Base-by-base conservation (phyloP, 78 protist genomes). In the Dictyostelium purpureum region DNA sequence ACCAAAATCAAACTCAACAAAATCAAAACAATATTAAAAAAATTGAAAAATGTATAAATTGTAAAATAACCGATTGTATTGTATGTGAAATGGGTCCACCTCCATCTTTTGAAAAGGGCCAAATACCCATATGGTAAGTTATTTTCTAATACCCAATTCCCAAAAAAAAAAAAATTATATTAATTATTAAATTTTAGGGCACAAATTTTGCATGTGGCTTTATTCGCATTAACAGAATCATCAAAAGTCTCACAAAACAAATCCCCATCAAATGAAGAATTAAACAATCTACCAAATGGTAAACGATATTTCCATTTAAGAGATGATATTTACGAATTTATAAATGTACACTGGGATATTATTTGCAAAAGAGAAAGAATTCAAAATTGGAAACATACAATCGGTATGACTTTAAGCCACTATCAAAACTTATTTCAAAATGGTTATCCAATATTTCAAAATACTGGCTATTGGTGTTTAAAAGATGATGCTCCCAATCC, bases 381-480 rank as follows among this genome's bases (percentile, higher is more conserved):
- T 35, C 79, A 40, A 71, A 57, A 85, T 47, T 85, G 91, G 91
- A 85, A 85, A 59, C 91, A 85, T 73, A 85, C 91, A 6, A 85
- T 85, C 59, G 91, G 91, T 85, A 85, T 85, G 91, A 85, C 91
- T 5, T n/a, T 85, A 45, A 43, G 66, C 0, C 91, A 85, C 43
- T 85, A 85, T 59, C 79, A 73, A 31, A 45, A 19, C 5, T 37
- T 85, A 26, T 85, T 85, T 38, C 38, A 59, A 59, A 85, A 73
- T 85, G 91, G 91, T 18, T 85, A 85, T 59, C 69, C 61, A 38
- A 73, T 85, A 16, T 85, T 85, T 57, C 91, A 85, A 49, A 85
- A 85, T 47, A 85, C 91, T 47, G 91, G 91, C 21, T 85, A 85
- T 57, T 85, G 91, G 91, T 85, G 91, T 73, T 59, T 85, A 26